Evolutionary conservation across 1,139 yeast genomes (phyloP), one percentile per base, ranked within the genome.

Genomic region (Kurtzmaniella natalensis): DNA sequence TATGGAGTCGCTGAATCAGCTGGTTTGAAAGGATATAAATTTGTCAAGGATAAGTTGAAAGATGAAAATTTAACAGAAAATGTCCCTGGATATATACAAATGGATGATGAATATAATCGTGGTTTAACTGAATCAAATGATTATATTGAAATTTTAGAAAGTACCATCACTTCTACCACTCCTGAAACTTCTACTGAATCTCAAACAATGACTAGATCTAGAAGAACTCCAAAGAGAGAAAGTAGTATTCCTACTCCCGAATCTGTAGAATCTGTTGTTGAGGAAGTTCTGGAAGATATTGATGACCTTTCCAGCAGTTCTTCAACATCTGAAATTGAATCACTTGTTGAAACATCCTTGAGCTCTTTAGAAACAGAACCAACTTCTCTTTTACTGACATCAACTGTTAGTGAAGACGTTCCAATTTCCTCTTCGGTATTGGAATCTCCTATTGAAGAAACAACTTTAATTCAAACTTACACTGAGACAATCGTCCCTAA

Each of bases 31-130:
- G 55, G 60, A 22, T 59, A 59, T 35, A 68, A 68, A 18, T 46
- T 57, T 33, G 55, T 62, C 22, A 65, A 70, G 41, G 66, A 70
- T 20, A 70, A 72, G 33, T 40, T 68, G n/a, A 55, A 58, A 25
- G 61, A 60, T 26, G 64, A 64, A 36, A 55, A 58, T 36, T 41
- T 47, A 32, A 57, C 64, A 33, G 58, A 48, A 24, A 37, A 33
- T 16, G 47, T 55, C n/a, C 48, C 48, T 14, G 45, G 54, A 16
- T 55, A 55, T 36, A 53, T 57, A 34, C 50, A 52, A n/a, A 46
- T 53, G 42, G 52, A 48, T 35, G 57, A 51, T 28, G 55, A 57
- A 57, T 51, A 50, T 32, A 51, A 41, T 20, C 36, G 26, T 10
- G 31, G 9, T 14, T 34, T 37, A 14, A 37, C 32, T 4, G 22